These are phyloP conservation scores for Fusarium irregulare DNA, from an alignment of 2,329 filamentous ascomycete species.

Conservation along the genomic window DNA sequence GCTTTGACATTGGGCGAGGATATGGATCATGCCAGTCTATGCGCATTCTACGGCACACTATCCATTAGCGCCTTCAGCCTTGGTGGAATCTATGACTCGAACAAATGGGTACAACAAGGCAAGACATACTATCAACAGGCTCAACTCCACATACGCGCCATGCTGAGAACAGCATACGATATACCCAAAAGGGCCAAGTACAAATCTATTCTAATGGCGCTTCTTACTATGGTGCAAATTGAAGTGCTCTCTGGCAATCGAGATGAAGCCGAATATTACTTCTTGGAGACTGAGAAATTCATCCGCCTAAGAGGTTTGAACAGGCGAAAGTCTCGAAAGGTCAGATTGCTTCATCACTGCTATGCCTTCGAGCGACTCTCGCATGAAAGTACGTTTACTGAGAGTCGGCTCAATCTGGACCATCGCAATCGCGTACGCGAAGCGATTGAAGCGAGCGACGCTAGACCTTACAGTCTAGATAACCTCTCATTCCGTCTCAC, in stretches of 20 bases:
- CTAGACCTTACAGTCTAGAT: conserved; percentile 10
- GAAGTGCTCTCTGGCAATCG: conserved; percentile 18
- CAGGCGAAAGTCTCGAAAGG: conserved; percentile 28
- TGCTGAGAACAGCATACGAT: conserved; percentile 26
- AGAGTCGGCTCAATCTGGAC: conserved; percentile 2
- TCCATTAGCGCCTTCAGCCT: conserved; percentile 34
- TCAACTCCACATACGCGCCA: background rate
- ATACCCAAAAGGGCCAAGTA: conserved; percentile 33
- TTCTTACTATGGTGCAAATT: conserved; percentile 33
- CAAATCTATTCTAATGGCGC: conserved; percentile 35
- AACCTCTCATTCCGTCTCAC: conserved; percentile 23
- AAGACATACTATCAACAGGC: conserved; percentile 20
- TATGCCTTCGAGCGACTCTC: conserved; percentile 26
- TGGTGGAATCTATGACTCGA: conserved; percentile 10
- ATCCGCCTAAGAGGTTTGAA: conserved; percentile 30
- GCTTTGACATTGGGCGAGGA: conserved; percentile 24
- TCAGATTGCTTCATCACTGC: conserved; percentile 27
- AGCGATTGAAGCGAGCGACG: conserved; percentile 32
- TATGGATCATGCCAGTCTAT: conserved; percentile 30
- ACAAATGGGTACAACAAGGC: conserved; percentile 23
- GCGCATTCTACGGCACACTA: conserved; percentile 30
- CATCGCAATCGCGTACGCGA: conserved; percentile 20
- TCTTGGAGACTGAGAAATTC: conserved; percentile 35
- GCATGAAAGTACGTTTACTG: conserved; percentile 26
- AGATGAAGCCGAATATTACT: conserved; percentile 30